These are phyloP conservation scores for Naematelia encephala DNA, from an alignment of 768 basidiomycete species.

Conservation along the genomic window DNA sequence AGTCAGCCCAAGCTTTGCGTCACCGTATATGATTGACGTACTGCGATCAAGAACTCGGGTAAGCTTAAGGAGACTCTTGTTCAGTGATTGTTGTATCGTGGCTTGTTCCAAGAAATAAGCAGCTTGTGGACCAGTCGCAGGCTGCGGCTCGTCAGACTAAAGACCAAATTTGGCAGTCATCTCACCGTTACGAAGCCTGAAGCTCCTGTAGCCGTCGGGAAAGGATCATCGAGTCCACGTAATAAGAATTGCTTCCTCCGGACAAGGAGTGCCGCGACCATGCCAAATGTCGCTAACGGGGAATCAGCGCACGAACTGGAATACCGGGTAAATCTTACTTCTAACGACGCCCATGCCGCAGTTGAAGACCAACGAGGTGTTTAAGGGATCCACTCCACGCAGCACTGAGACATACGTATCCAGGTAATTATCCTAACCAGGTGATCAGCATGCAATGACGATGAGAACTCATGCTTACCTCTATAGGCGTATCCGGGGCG, in stretches of 20 bases:
- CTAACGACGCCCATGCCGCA: slow-evolving; percentile 97
- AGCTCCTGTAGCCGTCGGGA: slow-evolving; percentile 51
- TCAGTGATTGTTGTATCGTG: slow-evolving; percentile 46
- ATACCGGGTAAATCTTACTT: slow-evolving; percentile 38
- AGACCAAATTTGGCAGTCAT: not conserved
- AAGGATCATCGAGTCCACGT: slow-evolving; percentile 73
- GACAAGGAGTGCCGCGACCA: slow-evolving; percentile 87
- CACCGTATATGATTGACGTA: slow-evolving; percentile 6
- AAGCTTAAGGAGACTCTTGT: slow-evolving; percentile 49
- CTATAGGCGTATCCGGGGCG: slow-evolving; percentile 83
- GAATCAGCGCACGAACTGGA: slow-evolving; percentile 5
- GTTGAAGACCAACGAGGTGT: slow-evolving; percentile 82
- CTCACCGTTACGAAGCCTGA: slow-evolving; percentile 46
- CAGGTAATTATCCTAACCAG: slow-evolving; percentile 80
- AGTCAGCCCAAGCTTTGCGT: slow-evolving; percentile 5
- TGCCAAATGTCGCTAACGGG: slow-evolving; percentile 76
- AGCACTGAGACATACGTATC: slow-evolving; percentile 87
- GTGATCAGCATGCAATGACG: slow-evolving; percentile 2
- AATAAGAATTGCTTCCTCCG: slow-evolving; percentile 69
- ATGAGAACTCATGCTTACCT: slow-evolving; percentile 55
- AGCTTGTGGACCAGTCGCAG: slow-evolving; percentile 28
- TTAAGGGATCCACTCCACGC: slow-evolving; percentile 69
- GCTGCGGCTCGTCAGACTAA: not conserved
- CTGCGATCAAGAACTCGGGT: slow-evolving; percentile 49
- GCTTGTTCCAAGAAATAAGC: slow-evolving; percentile 48